Base-by-base conservation (phyloP, 441 rosid species). In the Gossypium trilobum region DNA sequence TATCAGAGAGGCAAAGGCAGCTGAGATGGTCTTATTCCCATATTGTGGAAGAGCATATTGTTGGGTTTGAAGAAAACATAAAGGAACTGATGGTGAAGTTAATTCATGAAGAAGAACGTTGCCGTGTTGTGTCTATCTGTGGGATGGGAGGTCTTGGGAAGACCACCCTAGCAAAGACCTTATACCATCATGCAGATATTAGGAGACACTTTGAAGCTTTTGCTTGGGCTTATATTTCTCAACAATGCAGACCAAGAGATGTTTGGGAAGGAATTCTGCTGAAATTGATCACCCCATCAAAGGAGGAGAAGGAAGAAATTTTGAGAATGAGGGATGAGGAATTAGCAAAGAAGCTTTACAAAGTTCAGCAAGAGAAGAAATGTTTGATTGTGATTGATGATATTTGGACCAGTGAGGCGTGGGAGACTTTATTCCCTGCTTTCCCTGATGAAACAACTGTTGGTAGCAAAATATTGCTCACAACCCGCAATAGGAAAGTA, bases 381-480 rank as follows among this genome's bases (percentile, higher is more conserved):
- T 83, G 79, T 46, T 73, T 81, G 54, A 72, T 79, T 64, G 77
- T 83, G 19, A 78, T 81, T 39, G 87, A 83, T 13, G 83, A 79
- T 22, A 77, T 77, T 36, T 75, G 83, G 80, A 62, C 59, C 6
- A 7, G 16, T 0, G 77, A 81, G 46, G 76, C 73, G 4, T 77
- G 82, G 81, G 69, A 74, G 27, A 0, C 17, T 76, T 48, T 79
- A 0, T 73, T 33, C 9, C 65, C 48, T 9, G 76, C 83, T 44
- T 82, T 82, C 7, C 81, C 73, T 0, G 39, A 10, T 6, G 68
- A 33, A 7, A 72, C 60, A 11, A 39, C 8, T n/a, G 60, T 19
- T 20, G 51, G 78, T 2, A 81, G 83, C 79, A 82, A 79, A 73
- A 58, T 84, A 44, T 39, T 81, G 27, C 42, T 78, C 9, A 79